Percentiles rank a stretch among this genome's conserved stretches.
Evolutionary conservation across 805 yeast species (phyloP).

Genomic region (Candida awuae): DNA sequence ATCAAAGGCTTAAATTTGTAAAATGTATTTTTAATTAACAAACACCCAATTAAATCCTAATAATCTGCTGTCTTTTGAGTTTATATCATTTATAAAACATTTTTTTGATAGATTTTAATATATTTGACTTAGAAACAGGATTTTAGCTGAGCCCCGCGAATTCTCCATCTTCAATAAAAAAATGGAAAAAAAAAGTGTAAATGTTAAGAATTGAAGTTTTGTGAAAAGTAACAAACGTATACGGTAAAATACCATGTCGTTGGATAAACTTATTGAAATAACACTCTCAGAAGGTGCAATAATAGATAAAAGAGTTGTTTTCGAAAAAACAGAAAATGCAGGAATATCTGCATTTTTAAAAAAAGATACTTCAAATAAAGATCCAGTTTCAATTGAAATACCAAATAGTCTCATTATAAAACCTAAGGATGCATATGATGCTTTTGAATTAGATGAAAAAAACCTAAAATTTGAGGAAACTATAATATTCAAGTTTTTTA

Average conservation of each 20-base stretch:
- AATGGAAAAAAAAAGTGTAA: no score
- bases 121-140: no score
- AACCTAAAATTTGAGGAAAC: constrained; percentile 9
- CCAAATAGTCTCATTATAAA: constrained; percentile 20
- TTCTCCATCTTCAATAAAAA: no score
- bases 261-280: constrained; percentile 25
- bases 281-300: constrained; percentile 32
- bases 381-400: constrained; percentile 10
- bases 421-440: constrained; percentile 18
- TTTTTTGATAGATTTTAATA: no score
- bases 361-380: background rate
- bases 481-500: constrained; percentile 15
- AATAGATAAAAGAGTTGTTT: constrained; percentile 30
- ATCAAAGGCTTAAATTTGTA: no score
- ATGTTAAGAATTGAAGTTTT: no score
- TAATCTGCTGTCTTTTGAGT: no score
- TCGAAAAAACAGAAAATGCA: constrained; percentile 23
- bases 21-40: no score
- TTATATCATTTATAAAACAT: no score
- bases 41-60: no score
- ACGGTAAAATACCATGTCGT: background rate
- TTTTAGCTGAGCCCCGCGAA: no score
- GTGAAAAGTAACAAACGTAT: no score
- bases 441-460: constrained; percentile 5
- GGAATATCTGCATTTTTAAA: constrained; percentile 30